Evolutionary conservation across 108 stramenopile species (phyloP).

Genomic region (Cyclotella distinguenda): DNA sequence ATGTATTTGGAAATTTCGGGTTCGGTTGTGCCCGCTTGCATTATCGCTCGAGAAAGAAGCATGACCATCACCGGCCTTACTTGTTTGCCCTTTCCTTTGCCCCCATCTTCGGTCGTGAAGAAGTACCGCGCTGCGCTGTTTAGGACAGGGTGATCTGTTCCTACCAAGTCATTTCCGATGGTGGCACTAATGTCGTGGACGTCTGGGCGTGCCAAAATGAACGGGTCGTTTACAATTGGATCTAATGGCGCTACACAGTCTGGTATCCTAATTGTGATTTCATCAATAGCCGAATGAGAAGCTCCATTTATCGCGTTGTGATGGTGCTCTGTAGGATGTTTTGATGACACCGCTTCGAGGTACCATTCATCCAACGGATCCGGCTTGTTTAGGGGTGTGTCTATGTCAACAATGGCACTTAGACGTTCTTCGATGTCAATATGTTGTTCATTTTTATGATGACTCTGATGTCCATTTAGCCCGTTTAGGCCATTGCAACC

Average conservation of each 20-base stretch:
- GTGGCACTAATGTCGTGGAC: constrained; percentile 69
- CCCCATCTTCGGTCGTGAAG: constrained; percentile 64
- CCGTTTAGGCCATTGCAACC: constrained; percentile 23
- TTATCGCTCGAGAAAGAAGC: constrained; percentile 77
- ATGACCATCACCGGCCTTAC: constrained; percentile 87
- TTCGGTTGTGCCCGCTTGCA: constrained; percentile 38
- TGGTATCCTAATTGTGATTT: constrained; percentile 48
- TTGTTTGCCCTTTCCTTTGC: constrained; percentile 70
- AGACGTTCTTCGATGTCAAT: constrained; percentile 39
- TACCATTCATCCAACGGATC: constrained; percentile 82
- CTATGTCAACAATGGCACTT: constrained; percentile 41
- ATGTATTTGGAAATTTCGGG: constrained; percentile 14
- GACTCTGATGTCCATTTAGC: constrained; percentile 7
- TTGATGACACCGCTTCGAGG: constrained; percentile 43
- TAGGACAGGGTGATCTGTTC: constrained; percentile 83
- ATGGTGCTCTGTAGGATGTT: constrained; percentile 12
- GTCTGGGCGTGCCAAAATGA: constrained; percentile 59
- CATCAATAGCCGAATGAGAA: background rate
- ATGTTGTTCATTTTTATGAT: background rate
- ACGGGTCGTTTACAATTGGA: constrained; percentile 63
- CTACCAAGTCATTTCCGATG: constrained; percentile 77
- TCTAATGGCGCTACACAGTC: constrained; percentile 46
- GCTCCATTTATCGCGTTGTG: constrained; percentile 11
- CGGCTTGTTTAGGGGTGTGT: constrained; percentile 49
- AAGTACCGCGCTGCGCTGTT: constrained; percentile 83